These are phyloP conservation scores for Backusella westeae DNA, from an alignment of 192 early-diverging fungal genomes.

Conservation along the genomic window DNA sequence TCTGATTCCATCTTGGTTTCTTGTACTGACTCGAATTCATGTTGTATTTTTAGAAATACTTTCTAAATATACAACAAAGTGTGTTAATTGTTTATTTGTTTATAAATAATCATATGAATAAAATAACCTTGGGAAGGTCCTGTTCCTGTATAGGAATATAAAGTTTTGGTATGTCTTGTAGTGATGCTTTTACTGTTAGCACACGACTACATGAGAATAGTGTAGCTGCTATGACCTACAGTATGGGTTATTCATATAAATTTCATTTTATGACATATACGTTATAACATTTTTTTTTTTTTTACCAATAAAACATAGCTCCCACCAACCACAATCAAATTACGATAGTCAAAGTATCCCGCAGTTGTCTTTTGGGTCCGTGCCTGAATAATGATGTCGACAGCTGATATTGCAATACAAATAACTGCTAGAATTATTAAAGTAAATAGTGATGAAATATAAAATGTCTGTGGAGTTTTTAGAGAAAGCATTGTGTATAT, in stretches of 20 bases:
- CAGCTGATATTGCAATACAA: constrained; percentile 30
- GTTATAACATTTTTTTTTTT: neutral
- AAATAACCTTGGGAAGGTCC: constrained; percentile 43
- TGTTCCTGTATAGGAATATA: constrained; percentile 44
- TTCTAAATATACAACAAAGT: constrained; percentile 21
- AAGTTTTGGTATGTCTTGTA: constrained; percentile 50
- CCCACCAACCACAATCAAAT: constrained; percentile 45
- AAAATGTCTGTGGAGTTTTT: constrained; percentile 8
- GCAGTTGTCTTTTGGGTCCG: constrained; percentile 26
- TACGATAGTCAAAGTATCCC: constrained; percentile 41
- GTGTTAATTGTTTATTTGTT: neutral
- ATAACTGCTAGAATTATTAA: constrained; percentile 31
- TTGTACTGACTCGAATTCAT: constrained; percentile 36
- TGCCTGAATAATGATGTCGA: constrained; percentile 50
- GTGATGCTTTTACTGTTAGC: constrained; percentile 40
- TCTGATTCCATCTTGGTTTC: constrained; percentile 34
- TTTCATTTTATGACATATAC: neutral
- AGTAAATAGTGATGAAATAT: constrained; percentile 29
- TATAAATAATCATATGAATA: neutral
- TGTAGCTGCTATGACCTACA: constrained; percentile 42
- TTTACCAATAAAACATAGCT: constrained; percentile 47
- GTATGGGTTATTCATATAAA: neutral
- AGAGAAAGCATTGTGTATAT: neutral
- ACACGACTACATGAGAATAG: constrained; percentile 49
- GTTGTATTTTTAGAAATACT: constrained; percentile 44